Base-by-base conservation (phyloP, 2,329 filamentous ascomycete genomes). In the Diaporthe ilicicola region DNA sequence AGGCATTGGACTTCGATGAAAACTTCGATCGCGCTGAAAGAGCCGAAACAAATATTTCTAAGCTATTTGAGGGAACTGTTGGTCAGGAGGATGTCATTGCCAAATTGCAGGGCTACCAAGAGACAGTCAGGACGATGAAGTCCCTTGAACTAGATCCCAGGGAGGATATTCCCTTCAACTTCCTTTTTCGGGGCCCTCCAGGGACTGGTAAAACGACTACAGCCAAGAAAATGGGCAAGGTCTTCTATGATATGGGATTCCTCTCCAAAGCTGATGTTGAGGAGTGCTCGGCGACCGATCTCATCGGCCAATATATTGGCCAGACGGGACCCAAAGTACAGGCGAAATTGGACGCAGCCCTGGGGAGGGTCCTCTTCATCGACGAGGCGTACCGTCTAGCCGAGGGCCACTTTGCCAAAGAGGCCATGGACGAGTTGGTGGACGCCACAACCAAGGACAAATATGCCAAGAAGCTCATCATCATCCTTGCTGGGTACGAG, bases 121-220 rank as follows among this genome's bases (percentile, higher is more conserved):
- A 81, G 0, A 86, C 82, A 0, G 88, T 85, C 0, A 82, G 81
- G 12, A 85, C 83, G 2, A 85, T 91, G 82, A 86, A 85, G 39
- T 73, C 77, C 2, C 79, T 86, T 0, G 84, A 82, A 0, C 79
- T 90, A 76, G 87, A 93, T 73, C 87, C 89, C 2, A 83, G 84
- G 9, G 84, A 88, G 9, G 80, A 87, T 13, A 84, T 93, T 0
- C 90, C 91, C 0, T 92, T 92, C 77, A 91, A 87, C 72, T 93
- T 93, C 74, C 75, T 94, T 0, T 94, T 94, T 80, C 85, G 88
- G 0, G 92, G 92, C 0, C 88, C 88, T 9, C 75, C 76, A 2
- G 75, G 75, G 2, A 94, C 92, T 0, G 93, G 92, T 0, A 94
- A 94, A 76, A 94, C 92, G 0, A 91, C 90, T 0, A 93, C 84